phyloP scores from a whole-genome alignment of 768 basidiomycete genomes.

The Imleria badia region DNA sequence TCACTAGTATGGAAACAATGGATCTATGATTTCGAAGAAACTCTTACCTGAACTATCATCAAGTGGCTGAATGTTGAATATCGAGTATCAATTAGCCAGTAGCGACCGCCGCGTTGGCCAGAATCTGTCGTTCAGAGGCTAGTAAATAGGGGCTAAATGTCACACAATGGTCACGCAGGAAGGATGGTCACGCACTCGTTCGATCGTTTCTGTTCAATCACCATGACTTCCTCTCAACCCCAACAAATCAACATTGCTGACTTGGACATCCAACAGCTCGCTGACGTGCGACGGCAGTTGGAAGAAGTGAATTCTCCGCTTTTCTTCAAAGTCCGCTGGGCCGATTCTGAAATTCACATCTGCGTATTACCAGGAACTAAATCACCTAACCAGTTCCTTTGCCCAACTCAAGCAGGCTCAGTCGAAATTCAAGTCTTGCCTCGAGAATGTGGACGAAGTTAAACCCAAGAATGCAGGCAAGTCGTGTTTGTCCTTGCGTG shows the following conservation, averaged over 20 bases:
- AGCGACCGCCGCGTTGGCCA: too few species aligned
- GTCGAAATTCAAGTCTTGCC: slow-evolving; percentile 85
- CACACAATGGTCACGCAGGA: slow-evolving; percentile 2
- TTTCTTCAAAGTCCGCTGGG: neutral
- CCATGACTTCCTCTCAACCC: slow-evolving; percentile 43
- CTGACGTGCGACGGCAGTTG: slow-evolving; percentile 87
- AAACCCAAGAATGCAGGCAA: slow-evolving; percentile 66
- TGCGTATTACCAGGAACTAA: slow-evolving; percentile 67
- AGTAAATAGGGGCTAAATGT: slow-evolving; percentile 10
- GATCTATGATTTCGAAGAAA: neutral
- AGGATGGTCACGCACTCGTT: neutral
- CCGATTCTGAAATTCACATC: neutral
- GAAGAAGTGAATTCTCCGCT: slow-evolving; percentile 66
- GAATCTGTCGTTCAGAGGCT: too few species aligned
- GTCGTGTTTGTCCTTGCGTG: slow-evolving; percentile 1
- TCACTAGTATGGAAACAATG: too few species aligned
- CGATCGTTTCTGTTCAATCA: neutral
- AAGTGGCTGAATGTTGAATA: neutral
- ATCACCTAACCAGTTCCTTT: slow-evolving; percentile 88
- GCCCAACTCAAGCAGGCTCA: slow-evolving; percentile 92
- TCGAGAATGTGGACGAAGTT: slow-evolving; percentile 76
- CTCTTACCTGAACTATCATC: too few species aligned
- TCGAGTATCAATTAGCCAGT: too few species aligned
- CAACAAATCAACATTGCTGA: slow-evolving; percentile 81
- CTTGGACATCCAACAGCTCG: slow-evolving; percentile 81